A percentile compares a stretch with the other conserved stretches of the same genome.
Evolutionary conservation across 2,329 filamentous ascomycete species (phyloP).

Genomic region (Coniochaeta hoffmannii): DNA sequence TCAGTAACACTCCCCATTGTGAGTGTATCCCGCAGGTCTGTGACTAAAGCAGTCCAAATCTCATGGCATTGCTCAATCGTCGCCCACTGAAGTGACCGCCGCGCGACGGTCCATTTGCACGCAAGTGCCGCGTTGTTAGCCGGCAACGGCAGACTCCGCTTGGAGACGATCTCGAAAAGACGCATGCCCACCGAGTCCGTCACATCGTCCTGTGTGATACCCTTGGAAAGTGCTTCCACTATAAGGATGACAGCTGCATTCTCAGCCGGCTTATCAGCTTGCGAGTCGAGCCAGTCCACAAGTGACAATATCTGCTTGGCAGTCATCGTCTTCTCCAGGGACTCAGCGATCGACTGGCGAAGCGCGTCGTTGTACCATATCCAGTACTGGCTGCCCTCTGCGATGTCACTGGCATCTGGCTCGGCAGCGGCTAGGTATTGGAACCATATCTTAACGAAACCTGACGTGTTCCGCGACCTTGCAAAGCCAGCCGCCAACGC

Average conservation of each 20-base stretch:
- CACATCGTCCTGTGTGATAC: conserved; percentile 32
- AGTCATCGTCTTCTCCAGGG: conserved; percentile 36
- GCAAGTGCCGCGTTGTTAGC: conserved; percentile 6
- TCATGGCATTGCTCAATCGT: conserved; percentile 14
- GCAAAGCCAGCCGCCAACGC: no score
- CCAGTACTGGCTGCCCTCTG: background rate
- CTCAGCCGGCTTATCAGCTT: conserved; percentile 17
- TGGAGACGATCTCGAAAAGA: conserved; percentile 27
- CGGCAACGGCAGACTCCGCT: conserved; percentile 8
- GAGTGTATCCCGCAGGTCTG: conserved; percentile 14
- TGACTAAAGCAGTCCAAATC: conserved; percentile 18
- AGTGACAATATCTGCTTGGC: conserved; percentile 34
- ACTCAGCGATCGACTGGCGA: conserved; percentile 13
- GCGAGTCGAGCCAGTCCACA: conserved; percentile 32
- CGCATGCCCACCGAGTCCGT: conserved; percentile 31
- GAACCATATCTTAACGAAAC: conserved; percentile 41
- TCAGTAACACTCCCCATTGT: conserved; percentile 12
- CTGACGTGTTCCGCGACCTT: conserved; percentile 33
- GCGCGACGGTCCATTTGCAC: conserved; percentile 15
- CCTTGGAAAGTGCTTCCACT: conserved; percentile 32
- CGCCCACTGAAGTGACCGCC: conserved; percentile 18
- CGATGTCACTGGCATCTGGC: conserved; percentile 5
- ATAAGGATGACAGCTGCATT: conserved; percentile 31
- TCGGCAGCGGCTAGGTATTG: conserved; percentile 30
- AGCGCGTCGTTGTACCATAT: conserved; percentile 21